Evolutionary conservation across 2,329 filamentous ascomycete genomes (phyloP).

Genomic region (Fusarium sp.): DNA sequence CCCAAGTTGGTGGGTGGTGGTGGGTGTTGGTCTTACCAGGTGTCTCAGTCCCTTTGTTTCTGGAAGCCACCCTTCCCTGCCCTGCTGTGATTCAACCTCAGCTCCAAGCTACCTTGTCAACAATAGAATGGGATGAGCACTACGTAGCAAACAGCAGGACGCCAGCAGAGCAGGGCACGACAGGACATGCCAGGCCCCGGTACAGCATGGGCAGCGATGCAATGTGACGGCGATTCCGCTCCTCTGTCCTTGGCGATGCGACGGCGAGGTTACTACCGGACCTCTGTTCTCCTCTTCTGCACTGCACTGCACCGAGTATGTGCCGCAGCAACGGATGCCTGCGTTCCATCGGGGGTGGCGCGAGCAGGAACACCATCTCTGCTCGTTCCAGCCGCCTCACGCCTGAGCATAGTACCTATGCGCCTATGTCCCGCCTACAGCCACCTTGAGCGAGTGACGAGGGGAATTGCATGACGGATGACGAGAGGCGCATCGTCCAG

Average conservation of each 20-base stretch:
- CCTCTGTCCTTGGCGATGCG: constrained; percentile 5
- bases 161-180: constrained; percentile 11
- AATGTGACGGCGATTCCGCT: constrained; percentile 13
- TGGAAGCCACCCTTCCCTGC: constrained; percentile 26
- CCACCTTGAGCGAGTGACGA: constrained; percentile 4
- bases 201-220: constrained; percentile 1
- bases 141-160: neutral
- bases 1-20: constrained; percentile 21
- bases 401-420: neutral
- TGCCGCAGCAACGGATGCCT: constrained; percentile 2
- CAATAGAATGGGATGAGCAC: neutral
- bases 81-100: constrained; percentile 19
- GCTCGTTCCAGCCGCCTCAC: neutral
- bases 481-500: constrained; percentile 2
- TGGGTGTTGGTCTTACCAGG: constrained; percentile 19
- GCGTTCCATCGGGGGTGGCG: constrained; percentile 11
- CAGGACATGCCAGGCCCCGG: neutral
- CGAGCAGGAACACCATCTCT: constrained; percentile 12
- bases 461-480: constrained; percentile 8
- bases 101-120: constrained; percentile 22
- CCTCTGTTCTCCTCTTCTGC: neutral
- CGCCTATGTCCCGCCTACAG: neutral
- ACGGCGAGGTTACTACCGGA: constrained; percentile 8
- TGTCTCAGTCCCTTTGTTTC: constrained; percentile 40
- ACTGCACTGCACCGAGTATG: constrained; percentile 7